Evolutionary conservation across 805 yeast genomes (phyloP), one percentile per base, ranked within the genome.

Genomic region (Ogataea ramenticola): DNA sequence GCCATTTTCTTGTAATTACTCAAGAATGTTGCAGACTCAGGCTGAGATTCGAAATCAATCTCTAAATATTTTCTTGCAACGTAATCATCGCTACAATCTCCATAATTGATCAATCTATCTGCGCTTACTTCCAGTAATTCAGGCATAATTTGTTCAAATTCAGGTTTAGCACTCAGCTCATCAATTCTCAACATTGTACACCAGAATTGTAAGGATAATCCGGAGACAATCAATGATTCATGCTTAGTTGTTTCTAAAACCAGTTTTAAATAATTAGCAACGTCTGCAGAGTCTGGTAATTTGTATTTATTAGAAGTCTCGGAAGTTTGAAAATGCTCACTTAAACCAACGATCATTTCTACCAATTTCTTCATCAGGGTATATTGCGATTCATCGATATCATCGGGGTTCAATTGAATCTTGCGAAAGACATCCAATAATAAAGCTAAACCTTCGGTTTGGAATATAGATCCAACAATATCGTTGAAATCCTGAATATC

Each of bases 201-300:
- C 99, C 99, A 95, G 67, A 93, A 84, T 59, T 89, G 96, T 42
- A 93, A 65, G 0, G 96, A 86, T 16, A 93, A 71, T 0, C 96
- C 96, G 41, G 96, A 83, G 3, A 91, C 82, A n/a, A 91, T 82
- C 44, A 93, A 71, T 54, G 96, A 86, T 22, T 87, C 85, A 57
- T 88, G 93, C 54, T 72, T 75, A 0, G 96, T 86, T 1, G 96
- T 87, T 39, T 80, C 75, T 37, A 93, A 67, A 6, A 93, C 88
- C 20, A 93, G 72, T 44, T 75, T 74, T 49, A 89, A 71, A 58
- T 87, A 93, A 41, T 75, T 78, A 27, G 71, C 71, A 7, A 86
- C 67, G 56, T 86, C 95, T 2, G 85, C 69, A 19, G 69, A 62
- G 20, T 74, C 75, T 39, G 70, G 81, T 48, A 57, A 71, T 51